Evolutionary conservation across 768 basidiomycete genomes (phyloP), one percentile per base, ranked within the genome.

Genomic region (Lactarius deliciosus): DNA sequence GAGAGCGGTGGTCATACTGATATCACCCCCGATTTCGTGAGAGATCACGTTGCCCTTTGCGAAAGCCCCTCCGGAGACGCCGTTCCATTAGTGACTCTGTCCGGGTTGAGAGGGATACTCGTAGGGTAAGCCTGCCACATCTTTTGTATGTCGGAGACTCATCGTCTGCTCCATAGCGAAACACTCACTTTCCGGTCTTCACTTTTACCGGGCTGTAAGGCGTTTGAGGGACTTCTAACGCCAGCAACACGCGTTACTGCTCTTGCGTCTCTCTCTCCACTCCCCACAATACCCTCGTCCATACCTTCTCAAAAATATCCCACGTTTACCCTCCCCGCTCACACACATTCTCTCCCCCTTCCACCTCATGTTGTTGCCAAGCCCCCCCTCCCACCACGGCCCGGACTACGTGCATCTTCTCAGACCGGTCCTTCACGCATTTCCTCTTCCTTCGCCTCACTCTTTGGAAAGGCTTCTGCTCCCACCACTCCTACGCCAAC

Each of bases 41-140:
- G 85, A 73, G 94, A 97, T 72, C 96, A 99, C 74, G 76, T 96
- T 64, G 78, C 86, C 36, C 81, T 94, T 38, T 86, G 82, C 70
- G 86, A 91, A 60, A 80, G 79, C 1, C 73, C 83, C 1, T 77
- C 81, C 28, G 74, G 72, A 54, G 79, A 79, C 41, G 74, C 79
- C 57, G 80, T 83, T 5, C 82, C 83, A 38, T 75, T 94, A 15
- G 82, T 94, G 4, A 93, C 93, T 0, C 77, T 96, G 41, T 94
- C 93, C 0, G 96, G 96, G 5, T 77, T 98, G 32, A 80, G 95
- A 25, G 95, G 93, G 7, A 81, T 79, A 5, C 75, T 93, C 16
- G 78, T 82, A 56, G 81, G 83, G 89, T 91, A 77, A 65, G 85
- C 78, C 16, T 22, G 16, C 43, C 30, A 34, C 36, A 41, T 4